Base-by-base conservation (phyloP, 345 rosid species). In the Brassica carinata region DNA sequence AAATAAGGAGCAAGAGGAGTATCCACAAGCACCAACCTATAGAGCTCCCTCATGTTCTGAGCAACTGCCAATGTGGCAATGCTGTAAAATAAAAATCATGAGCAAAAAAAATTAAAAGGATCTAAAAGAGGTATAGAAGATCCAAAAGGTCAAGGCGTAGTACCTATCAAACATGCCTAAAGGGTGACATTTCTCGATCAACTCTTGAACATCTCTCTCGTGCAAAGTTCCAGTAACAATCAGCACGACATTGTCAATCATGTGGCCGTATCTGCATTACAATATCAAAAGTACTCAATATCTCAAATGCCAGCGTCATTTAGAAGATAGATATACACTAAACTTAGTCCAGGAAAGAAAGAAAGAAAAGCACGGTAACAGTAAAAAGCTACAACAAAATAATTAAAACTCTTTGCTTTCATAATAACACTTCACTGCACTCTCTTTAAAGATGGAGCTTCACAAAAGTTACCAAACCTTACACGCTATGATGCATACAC, bases 91-190 rank as follows among this genome's bases (percentile, higher is more conserved):
- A 5, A 59, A 69, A 13, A 2, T 19, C 6, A 74, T 74, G 27
- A 40, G 74, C 11, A n/a, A 48, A 66, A 75, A 23, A 67, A 14
- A 29, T 29, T 29, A 29, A 69, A 53, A 4, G 34, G 51, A 33
- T 27, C 17, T 14, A 19, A 27, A n/a, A 29, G 29, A 5, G 9
- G 13, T 17, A 43, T 61, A 30, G 29, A 73, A 18, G 30, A 69
- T 51, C 14, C 61, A 63, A 19, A 15, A 70, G 67, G 57, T 64
- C 51, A 8, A 51, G 31, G 69, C 15, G 7, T 63, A 3, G 43
- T 71, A 96, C 99, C 99, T 96, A 88, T 96, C 99, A 86, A 96
- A 96, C 99, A 96, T 96, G 89, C 99, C 99, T 85, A 96, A 84
- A 73, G 99, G 99, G 79, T 96, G 99, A 79, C 99, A 96, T 70